These are phyloP conservation scores for Oemleria cerasiformis DNA, from an alignment of 306 rosid genomes.

Conservation along the genomic window DNA sequence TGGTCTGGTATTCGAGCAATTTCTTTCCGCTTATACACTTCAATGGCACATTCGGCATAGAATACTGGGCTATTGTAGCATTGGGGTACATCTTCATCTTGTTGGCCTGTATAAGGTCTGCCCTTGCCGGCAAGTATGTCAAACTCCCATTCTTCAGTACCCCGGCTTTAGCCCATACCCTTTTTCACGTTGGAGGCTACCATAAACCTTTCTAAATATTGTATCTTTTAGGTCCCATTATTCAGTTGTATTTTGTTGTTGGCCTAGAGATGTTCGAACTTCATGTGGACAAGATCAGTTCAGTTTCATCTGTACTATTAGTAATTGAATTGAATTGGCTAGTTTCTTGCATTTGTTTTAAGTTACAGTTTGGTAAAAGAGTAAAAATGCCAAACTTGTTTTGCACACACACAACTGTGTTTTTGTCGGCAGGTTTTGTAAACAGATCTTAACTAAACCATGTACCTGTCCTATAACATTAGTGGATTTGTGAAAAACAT, in stretches of 20 bases:
- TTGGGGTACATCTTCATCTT: constrained; percentile 48
- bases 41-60: constrained; percentile 64
- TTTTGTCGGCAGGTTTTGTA: too few species aligned
- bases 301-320: not conserved
- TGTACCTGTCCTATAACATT: too few species aligned
- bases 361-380: not conserved
- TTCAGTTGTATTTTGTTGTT: not conserved
- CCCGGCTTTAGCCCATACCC: constrained; percentile 66
- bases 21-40: constrained; percentile 75
- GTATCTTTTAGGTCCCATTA: not conserved
- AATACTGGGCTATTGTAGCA: constrained; percentile 76
- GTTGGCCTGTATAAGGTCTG: constrained; percentile 58
- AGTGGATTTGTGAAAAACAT: too few species aligned
- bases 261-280: not conserved
- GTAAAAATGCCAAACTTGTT: too few species aligned
- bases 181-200: constrained; percentile 50
- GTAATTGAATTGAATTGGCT: too few species aligned
- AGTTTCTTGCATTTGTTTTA: too few species aligned
- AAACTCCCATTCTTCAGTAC: constrained; percentile 63
- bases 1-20: constrained; percentile 64
- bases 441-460: not conserved
- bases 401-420: too few species aligned
- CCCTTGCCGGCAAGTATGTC: constrained; percentile 68
- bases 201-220: constrained; percentile 51
- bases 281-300: not conserved